phyloP scores from a whole-genome alignment of 495 filamentous ascomycete genomes.

The Penicillium fimorum region DNA sequence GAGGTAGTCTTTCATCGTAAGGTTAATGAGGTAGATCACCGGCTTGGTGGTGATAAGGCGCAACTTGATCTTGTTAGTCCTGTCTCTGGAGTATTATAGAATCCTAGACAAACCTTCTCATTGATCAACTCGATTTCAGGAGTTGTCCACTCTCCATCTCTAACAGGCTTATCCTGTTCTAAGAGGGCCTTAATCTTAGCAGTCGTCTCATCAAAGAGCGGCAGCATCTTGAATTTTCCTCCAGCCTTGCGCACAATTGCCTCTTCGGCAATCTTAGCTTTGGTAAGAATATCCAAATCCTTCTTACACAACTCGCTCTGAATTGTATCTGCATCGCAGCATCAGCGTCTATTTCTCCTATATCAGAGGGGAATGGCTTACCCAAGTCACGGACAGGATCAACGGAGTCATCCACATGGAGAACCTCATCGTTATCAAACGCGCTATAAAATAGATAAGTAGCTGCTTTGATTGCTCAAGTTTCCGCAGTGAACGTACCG shows the following conservation, averaged over 20 bases:
- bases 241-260: constrained; percentile 1
- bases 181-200: not conserved
- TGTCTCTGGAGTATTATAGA: not conserved
- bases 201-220: constrained; percentile 1
- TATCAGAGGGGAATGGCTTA: not conserved
- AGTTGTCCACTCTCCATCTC: constrained; percentile 1
- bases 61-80: not conserved
- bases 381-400: constrained; percentile 1
- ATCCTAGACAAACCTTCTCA: constrained; percentile 1
- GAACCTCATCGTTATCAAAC: constrained; percentile 1
- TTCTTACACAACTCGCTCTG: constrained; percentile 2
- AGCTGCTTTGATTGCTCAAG: not conserved
- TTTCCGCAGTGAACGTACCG: not conserved
- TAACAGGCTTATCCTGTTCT: constrained; percentile 1
- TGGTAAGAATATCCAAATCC: constrained; percentile 1
- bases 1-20: not conserved
- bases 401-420: constrained; percentile 1
- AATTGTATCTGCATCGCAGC: not conserved
- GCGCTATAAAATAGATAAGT: not conserved
- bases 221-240: constrained; percentile 2
- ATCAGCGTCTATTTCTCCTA: not conserved
- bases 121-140: constrained; percentile 3
- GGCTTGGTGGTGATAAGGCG: constrained; percentile 1
- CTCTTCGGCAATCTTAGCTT: constrained; percentile 2
- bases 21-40: constrained; percentile 1